Evolutionary conservation across 2,329 filamentous ascomycete genomes (phyloP), one percentile per base, ranked within the genome.

Genomic region (Apiospora aurea): DNA sequence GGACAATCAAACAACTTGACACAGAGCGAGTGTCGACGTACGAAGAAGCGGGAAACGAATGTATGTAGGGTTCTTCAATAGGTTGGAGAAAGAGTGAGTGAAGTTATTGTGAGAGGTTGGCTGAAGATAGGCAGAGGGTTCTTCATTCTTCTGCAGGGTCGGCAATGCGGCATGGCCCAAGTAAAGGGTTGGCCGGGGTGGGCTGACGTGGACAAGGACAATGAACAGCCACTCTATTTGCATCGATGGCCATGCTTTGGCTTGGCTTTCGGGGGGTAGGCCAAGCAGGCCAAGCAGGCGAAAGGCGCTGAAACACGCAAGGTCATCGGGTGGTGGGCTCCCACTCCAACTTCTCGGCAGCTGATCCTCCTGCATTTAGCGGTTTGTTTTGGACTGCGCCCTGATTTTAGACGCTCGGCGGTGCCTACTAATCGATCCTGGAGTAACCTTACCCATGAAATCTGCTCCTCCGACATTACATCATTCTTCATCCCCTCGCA

Each of bases 121-220:
- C 53, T 21, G 51, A 57, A 29, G 16, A 61, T n/a, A 21, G 16
- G 38, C n/a, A 21, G 29, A 13, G 11, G 57, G 29, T 64, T n/a
- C 57, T 64, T 64, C 29, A 38, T 64, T 24, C 57, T 10, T 51
- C 49, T 64, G 29, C 57, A 13, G n/a, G 29, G 57, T 21, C 57
- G 57, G 57, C 34, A 64, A 64, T n/a, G 57, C 57, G 57, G 57
- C 57, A 64, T 4, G 8, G 53, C 29, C 29, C 10, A 10, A 38
- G 29, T n/a, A 34, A 57, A 61, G 24, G 57, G 57, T n/a, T 64
- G 57, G 57, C 34, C 57, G 18, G 18, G 57, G 57, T 6, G 21
- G 57, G 57, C 57, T 64, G 57, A 64, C 57, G 57, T 64, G 57
- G 57, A 64, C 57, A 64, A 64, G 57, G 57, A 64, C 57, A 38